Evolutionary conservation across 352 stramenopile species (phyloP).

Genomic region (Phytophthora pluvialis): DNA sequence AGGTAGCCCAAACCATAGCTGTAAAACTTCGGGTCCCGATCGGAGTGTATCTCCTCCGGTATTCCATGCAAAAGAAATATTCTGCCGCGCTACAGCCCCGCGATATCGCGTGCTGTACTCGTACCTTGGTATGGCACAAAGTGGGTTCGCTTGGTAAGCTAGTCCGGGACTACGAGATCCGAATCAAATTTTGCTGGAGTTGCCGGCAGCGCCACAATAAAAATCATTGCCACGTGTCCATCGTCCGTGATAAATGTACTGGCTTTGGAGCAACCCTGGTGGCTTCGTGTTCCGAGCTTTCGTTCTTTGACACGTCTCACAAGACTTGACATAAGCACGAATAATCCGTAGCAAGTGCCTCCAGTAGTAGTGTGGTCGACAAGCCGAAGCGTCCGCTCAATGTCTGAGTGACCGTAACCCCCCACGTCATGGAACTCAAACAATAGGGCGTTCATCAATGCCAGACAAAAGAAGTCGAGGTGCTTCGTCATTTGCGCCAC

Average conservation of each 20-base stretch:
- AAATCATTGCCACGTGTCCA: slow-evolving; percentile 15
- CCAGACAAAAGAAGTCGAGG: neutral
- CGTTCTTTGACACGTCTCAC: neutral
- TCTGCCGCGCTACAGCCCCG: slow-evolving; percentile 11
- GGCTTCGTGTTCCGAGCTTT: neutral
- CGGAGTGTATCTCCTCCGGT: slow-evolving; percentile 13
- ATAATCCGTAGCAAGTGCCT: neutral
- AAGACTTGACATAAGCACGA: neutral
- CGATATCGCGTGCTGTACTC: neutral
- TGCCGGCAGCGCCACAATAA: slow-evolving; percentile 9
- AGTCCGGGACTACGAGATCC: slow-evolving; percentile 6
- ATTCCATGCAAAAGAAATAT: slow-evolving; percentile 15
- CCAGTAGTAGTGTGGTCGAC: slow-evolving; percentile 2
- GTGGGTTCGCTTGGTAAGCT: slow-evolving; percentile 4
- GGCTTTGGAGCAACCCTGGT: neutral
- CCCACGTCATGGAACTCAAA: neutral
- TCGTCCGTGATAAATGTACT: neutral
- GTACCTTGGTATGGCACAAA: neutral
- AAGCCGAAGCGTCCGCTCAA: neutral
- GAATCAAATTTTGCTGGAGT: neutral
- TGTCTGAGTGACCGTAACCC: neutral
- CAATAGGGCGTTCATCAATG: neutral
- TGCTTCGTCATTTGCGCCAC: neutral
- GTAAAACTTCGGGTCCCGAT: slow-evolving; percentile 26
- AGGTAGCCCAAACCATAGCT: slow-evolving; percentile 6